Evolutionary conservation across 345 rosid genomes (phyloP).

Genomic region (Sisymbrium altissimum): DNA sequence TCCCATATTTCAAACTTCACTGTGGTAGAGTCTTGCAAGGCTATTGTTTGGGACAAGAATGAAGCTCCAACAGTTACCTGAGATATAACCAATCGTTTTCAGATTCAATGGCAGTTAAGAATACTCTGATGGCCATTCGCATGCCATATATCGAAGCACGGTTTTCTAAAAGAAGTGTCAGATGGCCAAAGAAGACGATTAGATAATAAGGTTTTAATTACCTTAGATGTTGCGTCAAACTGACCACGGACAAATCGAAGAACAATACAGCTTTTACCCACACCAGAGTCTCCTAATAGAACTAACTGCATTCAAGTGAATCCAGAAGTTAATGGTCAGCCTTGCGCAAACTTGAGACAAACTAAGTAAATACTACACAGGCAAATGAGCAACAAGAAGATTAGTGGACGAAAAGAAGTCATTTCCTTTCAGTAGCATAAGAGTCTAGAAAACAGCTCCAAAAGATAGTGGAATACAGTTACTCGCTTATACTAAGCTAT

Average conservation of each 20-base stretch:
- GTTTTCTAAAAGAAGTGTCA: background rate
- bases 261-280: constrained; percentile 97
- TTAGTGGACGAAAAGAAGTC: background rate
- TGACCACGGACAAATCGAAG: constrained; percentile 99
- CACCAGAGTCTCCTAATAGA: constrained; percentile 95
- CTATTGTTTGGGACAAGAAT: constrained; percentile 92
- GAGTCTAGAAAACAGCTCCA: background rate
- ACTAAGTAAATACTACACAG: background rate
- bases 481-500: background rate
- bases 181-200: background rate
- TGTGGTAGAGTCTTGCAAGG: constrained; percentile 94
- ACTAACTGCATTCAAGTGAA: constrained; percentile 59
- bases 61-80: constrained; percentile 99
- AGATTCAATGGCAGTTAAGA: background rate
- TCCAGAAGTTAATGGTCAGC: constrained; percentile 1
- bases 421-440: background rate
- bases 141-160: background rate
- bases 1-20: constrained; percentile 99
- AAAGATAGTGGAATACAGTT: background rate
- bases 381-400: background rate
- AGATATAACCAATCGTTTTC: constrained; percentile 11
- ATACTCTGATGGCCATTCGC: background rate
- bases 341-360: background rate
- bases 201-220: constrained; percentile 15
- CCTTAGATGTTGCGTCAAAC: constrained; percentile 97